These are phyloP conservation scores for Entomophthora muscae DNA, from an alignment of 371 early-diverging fungal genomes.

Conservation along the genomic window DNA sequence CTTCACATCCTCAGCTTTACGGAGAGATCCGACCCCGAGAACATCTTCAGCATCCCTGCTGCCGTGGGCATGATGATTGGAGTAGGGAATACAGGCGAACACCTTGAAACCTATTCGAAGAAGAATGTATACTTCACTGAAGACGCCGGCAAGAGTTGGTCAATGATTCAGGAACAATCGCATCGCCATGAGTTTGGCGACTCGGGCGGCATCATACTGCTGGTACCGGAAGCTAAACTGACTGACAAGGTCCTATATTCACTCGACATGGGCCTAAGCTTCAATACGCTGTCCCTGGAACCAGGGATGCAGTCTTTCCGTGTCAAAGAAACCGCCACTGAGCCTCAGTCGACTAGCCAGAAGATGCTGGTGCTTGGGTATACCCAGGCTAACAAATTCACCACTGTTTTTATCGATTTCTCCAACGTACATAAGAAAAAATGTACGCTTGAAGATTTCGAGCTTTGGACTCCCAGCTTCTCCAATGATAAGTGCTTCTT, in stretches of 20 bases:
- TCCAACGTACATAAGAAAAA: slow-evolving; percentile 34
- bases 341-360: slow-evolving; percentile 49
- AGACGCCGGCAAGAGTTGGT: slow-evolving; percentile 68
- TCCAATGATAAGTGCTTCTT: slow-evolving; percentile 13
- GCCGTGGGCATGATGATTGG: slow-evolving; percentile 83
- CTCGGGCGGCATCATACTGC: slow-evolving; percentile 52
- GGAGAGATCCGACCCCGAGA: slow-evolving; percentile 51
- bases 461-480: slow-evolving; percentile 47
- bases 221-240: slow-evolving; percentile 53
- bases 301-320: slow-evolving; percentile 25
- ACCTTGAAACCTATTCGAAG: slow-evolving; percentile 37
- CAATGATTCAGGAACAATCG: slow-evolving; percentile 44
- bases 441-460: slow-evolving; percentile 50
- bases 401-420: slow-evolving; percentile 60
- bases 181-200: slow-evolving; percentile 76
- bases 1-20: slow-evolving; percentile 71
- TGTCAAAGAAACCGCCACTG: slow-evolving; percentile 43
- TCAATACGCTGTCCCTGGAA: slow-evolving; percentile 32
- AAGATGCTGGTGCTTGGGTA: slow-evolving; percentile 47
- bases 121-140: slow-evolving; percentile 71
- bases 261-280: slow-evolving; percentile 40
- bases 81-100: slow-evolving; percentile 75
- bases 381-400: slow-evolving; percentile 19
- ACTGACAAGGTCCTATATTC: slow-evolving; percentile 43
- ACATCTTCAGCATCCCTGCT: slow-evolving; percentile 52